phyloP scores from a whole-genome alignment of 192 early-diverging fungal genomes.

The Martensiomyces pterosporus region DNA sequence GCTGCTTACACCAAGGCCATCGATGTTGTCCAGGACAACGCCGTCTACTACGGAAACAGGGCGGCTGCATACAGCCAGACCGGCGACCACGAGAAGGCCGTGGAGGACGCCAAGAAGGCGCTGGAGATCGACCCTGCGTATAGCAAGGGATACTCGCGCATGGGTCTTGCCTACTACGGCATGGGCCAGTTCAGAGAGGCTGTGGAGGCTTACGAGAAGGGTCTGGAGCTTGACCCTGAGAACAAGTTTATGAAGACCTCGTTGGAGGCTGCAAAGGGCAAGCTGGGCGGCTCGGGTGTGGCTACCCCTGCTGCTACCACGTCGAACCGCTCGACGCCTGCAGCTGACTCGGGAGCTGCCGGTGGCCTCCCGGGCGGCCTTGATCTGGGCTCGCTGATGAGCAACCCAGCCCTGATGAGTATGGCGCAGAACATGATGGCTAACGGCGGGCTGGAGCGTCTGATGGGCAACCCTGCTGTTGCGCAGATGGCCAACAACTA shows the following conservation, averaged over 20 bases:
- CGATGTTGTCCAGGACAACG: constrained; percentile 70
- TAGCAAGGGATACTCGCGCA: constrained; percentile 88
- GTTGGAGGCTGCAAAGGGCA: constrained; percentile 63
- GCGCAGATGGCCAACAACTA: constrained; percentile 65
- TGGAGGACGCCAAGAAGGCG: constrained; percentile 82
- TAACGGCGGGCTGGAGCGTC: constrained; percentile 69
- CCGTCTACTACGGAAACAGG: constrained; percentile 97
- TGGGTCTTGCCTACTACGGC: constrained; percentile 92
- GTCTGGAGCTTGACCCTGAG: constrained; percentile 74
- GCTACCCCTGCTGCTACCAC: constrained; percentile 3
- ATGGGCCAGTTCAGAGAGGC: constrained; percentile 81
- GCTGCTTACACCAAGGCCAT: constrained; percentile 90
- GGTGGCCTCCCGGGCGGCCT: constrained; percentile 68
- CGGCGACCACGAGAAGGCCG: constrained; percentile 80
- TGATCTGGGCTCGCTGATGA: constrained; percentile 80
- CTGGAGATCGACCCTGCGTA: constrained; percentile 83
- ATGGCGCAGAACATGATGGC: constrained; percentile 94
- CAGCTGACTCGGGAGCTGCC: constrained; percentile 36
- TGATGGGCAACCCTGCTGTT: constrained; percentile 91
- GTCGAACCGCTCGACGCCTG: constrained; percentile 15
- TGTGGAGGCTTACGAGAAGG: constrained; percentile 85
- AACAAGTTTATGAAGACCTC: constrained; percentile 80
- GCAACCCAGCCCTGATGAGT: constrained; percentile 91
- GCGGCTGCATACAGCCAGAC: constrained; percentile 93
- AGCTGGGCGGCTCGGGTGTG: constrained; percentile 25